Base-by-base conservation (phyloP, 768 basidiomycete species). In the Nidularia sp. region DNA sequence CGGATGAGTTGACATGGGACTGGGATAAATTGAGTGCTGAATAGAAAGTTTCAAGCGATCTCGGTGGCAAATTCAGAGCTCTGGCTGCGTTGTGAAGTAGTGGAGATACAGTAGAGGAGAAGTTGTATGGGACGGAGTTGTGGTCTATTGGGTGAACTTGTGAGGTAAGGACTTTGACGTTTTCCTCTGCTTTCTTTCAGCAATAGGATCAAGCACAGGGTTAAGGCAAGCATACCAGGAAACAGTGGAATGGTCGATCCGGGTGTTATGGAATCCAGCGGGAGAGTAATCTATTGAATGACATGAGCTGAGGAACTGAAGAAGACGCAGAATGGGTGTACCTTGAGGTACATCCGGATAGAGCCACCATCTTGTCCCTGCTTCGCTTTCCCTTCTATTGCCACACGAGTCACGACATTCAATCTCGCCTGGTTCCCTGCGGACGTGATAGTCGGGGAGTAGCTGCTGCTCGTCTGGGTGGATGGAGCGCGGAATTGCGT, bases 261-360 rank as follows among this genome's bases (percentile, higher is more conserved):
- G n/a, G 87, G 84, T 18, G 74, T 75, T 6, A 85, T 70, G 48
- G 65, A 77, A 46, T 90, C 88, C 51, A 83, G 60, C n/a, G 88
- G 86, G 18, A 91, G 56, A 25, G 86, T 75, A 50, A 90, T 74
- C 87, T 88, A 60, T 34, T 5, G 22, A 13, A 7, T 35, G 31
- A 22, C 48, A 50, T 10, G 31, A 18, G 42, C 45, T 45, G 47
- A 31, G 33, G 51, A 51, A 45, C 34, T 49, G 48, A 18, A 8
- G 22, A 15, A 32, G 9, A 22, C 34, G 39, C 39, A 41, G 22
- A 33, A 25, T 52, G 12, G 46, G 7, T 7, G 29, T n/a, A 87
- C 89, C 75, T 88, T 91, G 57, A 92, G 75, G 68, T 88, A 91
- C 76, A 90, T 83, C 57, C 76, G 84, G 48, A 91, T 79, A 13